A percentile compares a stretch with the other conserved stretches of the same genome.
Conservation (phyloP, 2,329 filamentous ascomycete species). For the Penicillium brasilianum region DNA sequence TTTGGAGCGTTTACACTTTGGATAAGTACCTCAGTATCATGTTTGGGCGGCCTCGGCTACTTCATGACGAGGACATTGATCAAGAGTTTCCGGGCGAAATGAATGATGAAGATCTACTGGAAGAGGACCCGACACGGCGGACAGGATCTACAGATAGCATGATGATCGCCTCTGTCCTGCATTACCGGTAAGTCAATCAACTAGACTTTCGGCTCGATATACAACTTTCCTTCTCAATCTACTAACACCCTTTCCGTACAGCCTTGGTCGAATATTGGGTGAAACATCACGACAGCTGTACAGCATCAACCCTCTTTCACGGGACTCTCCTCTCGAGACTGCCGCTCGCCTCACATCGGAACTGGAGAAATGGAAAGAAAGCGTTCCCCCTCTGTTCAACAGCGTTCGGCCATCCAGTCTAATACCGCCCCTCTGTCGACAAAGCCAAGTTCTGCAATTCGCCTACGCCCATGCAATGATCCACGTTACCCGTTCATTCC, state of each 20-base stretch:
- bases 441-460: conserved; percentile 47
- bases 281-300: conserved; percentile 54
- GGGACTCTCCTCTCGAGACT: conserved; percentile 39
- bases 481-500: conserved; percentile 44
- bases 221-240: neutral
- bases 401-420: conserved; percentile 43
- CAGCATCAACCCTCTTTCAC: conserved; percentile 39
- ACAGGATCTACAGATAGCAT: conserved; percentile 44
- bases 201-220: neutral
- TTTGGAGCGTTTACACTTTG: conserved; percentile 67
- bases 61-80: conserved; percentile 68
- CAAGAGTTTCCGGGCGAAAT: conserved; percentile 62
- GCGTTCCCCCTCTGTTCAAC: conserved; percentile 43
- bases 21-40: conserved; percentile 69
- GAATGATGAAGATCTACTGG: conserved; percentile 63
- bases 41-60: conserved; percentile 63
- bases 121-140: conserved; percentile 44
- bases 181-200: conserved; percentile 38
- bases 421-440: conserved; percentile 45
- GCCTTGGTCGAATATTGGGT: conserved; percentile 58
- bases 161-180: conserved; percentile 48
- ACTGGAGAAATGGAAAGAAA: conserved; percentile 45
- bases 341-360: conserved; percentile 42
- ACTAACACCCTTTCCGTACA: conserved; percentile 14
- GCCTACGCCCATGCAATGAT: conserved; percentile 48